Evolutionary conservation across 202 grass and related monocot species (phyloP), one percentile per base, ranked within the genome.

Genomic region (Miscanthus sacchariflorus): DNA sequence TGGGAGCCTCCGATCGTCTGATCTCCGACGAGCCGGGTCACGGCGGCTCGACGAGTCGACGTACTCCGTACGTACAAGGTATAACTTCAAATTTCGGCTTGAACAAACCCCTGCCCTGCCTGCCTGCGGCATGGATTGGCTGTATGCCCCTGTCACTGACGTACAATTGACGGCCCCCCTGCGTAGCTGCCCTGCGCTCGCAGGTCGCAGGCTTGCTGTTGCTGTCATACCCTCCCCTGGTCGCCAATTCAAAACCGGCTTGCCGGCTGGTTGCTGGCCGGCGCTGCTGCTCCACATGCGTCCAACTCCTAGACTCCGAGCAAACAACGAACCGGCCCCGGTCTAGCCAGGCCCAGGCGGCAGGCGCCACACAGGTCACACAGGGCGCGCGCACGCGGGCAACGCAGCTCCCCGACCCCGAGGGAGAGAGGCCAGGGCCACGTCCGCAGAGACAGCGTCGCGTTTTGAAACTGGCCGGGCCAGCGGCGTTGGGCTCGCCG

Each of bases 381-480:
- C 12, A 50, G 48, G 13, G 14, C 15, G 44, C 5, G 42, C 54
- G 13, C 39, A 13, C 69, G 70, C 79, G 25, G 9, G 7, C 17
- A 12, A 24, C 63, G 45, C 45, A 13, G 19, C 25, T n/a, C 25
- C 63, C 38, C 42, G 59, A 44, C 17, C 7, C n/a, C 56, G 5
- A 9, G 21, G 28, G 12, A 4, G 46, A 15, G 13, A 15, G 13
- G 13, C 48, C 14, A 15, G 48, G 48, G 50, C 76, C 82, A 69
- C 83, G 63, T 42, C 54, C 13, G 44, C 42, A 0, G 72, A 46
- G 49, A 52, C 58, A 23, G 28, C 69, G 50, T 54, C 44, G 80
- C 82, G 86, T 46, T 92, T 92, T 79, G 79, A 89, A 92, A 89
- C 87, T 18, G 49, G 49, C 43, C 10, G n/a, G 23, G 23, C 9